Evolutionary conservation across 176 grass and related monocot species (phyloP).

Genomic region (Carex littledalei): DNA sequence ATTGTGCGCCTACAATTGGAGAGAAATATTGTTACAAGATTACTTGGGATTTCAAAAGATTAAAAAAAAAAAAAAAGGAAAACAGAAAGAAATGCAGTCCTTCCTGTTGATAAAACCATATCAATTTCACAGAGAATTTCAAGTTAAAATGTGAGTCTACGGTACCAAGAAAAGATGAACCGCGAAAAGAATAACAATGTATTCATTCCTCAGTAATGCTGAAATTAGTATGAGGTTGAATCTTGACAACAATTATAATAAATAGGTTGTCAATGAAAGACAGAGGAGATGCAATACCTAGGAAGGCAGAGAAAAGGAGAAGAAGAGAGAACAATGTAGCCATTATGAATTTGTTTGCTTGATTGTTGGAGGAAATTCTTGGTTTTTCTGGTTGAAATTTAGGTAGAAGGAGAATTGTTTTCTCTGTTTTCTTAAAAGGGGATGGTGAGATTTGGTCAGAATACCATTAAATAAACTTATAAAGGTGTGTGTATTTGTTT

Average conservation of each 20-base stretch:
- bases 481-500: not conserved
- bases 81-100: too few species aligned
- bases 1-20: conserved; percentile 1
- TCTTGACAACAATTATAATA: not conserved
- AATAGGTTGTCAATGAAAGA: conserved; percentile 4
- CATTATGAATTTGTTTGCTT: not conserved
- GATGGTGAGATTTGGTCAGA: not conserved
- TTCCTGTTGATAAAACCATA: not conserved
- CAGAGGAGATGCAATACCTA: conserved; percentile 22
- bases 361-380: conserved; percentile 4
- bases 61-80: not conserved
- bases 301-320: conserved; percentile 9
- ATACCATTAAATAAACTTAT: not conserved
- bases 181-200: not conserved
- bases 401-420: not conserved
- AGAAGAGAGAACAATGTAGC: not conserved
- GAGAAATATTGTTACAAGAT: conserved; percentile 1
- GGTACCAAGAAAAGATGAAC: not conserved
- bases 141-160: not conserved
- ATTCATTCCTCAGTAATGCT: not conserved
- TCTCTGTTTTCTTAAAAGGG: not conserved
- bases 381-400: conserved; percentile 3
- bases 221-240: not conserved
- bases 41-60: not conserved
- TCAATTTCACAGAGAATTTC: not conserved